Evolutionary conservation across 2,329 filamentous ascomycete species (phyloP), one percentile per base, ranked within the genome.

Genomic region (Rhynchosporium agropyri): DNA sequence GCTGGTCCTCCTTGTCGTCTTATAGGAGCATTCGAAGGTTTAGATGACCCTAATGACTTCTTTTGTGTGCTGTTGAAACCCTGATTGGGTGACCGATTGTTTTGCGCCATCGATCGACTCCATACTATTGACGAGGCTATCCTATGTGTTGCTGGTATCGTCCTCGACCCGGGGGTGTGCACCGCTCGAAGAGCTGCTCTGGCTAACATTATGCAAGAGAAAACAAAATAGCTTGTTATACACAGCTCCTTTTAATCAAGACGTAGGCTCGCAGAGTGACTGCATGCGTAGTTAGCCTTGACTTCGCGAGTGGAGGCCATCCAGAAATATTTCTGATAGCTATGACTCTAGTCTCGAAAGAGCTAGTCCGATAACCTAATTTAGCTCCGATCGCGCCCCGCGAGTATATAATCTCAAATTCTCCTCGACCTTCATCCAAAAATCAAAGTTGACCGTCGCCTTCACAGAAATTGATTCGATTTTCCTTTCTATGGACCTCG

Each of bases 401-500:
- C 9, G 5, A 49, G 31, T 45, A 60, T 60, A 60, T 33, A 60
- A 43, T 2, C 33, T 8, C n/a, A 8, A n/a, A 7, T 12, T 36
- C n/a, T 43, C 20, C 46, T 40, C 20, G 36, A 57, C 42, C 58
- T 43, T 49, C 29, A 75, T 75, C 76, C 75, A 76, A 70, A 69
- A 75, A 72, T 73, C 72, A 86, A 36, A 85, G 81, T 85, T 85
- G 77, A 79, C 74, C 74, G 74, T 81, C 81, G 79, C 77, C 20
- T 31, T 76, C 75, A 76, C 51, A 76, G 80, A 84, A 85, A 85
- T 86, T 86, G 84, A 83, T 83, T 79, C 78, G 75, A 74, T 80
- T 79, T 74, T 76, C 79, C 76, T 60, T 53, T 58, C 61, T 54
- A 63, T 83, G 81, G 79, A 79, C 80, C 79, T 76, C 75, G 81